Base-by-base conservation (phyloP, 768 basidiomycete species). In the Lactarius sanguifluus region DNA sequence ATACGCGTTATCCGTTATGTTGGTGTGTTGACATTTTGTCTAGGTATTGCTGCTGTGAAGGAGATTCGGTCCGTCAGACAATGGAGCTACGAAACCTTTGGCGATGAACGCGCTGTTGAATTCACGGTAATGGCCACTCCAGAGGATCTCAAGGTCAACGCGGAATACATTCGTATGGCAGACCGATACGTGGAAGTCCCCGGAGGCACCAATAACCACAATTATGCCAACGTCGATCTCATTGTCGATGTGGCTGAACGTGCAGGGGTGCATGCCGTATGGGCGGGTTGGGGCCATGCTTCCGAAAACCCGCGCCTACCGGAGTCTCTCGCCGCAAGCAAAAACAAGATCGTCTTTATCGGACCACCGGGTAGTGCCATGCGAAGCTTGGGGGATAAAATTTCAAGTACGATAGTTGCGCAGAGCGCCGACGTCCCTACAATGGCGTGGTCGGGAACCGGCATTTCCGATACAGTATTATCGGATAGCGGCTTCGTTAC, bases 81-180 rank as follows among this genome's bases (percentile, higher is more conserved):
- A 87, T 99, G 97, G 97, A 95, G 93, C 74, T 99, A 98, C 80
- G 97, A 98, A 80, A 95, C 96, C 0, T 99, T 99, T 78, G 97
- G 97, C 67, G 88, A 87, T 62, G 97, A 99, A 75, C 90, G 94
- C 71, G 92, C 91, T 62, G 85, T 99, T 79, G 96, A 99, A 77
- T 98, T 99, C 82, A 96, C 95, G 45, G 97, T 98, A 67, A 98
- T 99, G 97, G 95, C 97, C 59, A 99, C 97, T 15, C 97, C 97
- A 28, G 97, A 99, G 76, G 96, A 98, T 80, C 82, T 98, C 70
- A 94, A 94, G 77, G 96, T 98, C 77, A 99, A 99, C 73, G 97
- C 97, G 38, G 97, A 99, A 74, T 99, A 99, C 79, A 99, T 99
- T 77, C 91, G 97, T 68, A 99, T 99, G 97, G 97, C 97, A 52